Evolutionary conservation across 805 yeast species (phyloP), one percentile per base, ranked within the genome.

Genomic region (Candida pseudofarinosa): DNA sequence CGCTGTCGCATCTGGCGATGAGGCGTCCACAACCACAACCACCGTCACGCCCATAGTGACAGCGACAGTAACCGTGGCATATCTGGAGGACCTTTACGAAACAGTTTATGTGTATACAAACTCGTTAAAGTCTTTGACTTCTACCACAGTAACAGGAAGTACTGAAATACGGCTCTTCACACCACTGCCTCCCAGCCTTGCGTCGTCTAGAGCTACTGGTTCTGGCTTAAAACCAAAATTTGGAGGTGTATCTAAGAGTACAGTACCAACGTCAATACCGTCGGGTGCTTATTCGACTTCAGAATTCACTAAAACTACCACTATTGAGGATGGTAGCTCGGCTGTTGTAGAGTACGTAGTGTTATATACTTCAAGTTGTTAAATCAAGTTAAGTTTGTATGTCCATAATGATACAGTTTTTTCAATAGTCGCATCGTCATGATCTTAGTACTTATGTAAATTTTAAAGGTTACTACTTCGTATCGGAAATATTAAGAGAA

Each of bases 41-140:
- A 62, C 67, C 28, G 42, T 48, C 14, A 62, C 67, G 17, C 59
- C 62, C 17, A 53, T 59, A 8, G 63, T 59, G 7, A 64, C 72
- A 1, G 51, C 49, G 16, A 59, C 70, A 15, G 60, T 60, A 15
- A 60, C 67, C 10, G 52, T 60, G 5, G 59, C 53, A 4, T 51
- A 48, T 19, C 43, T 53, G n/a, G 64, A 54, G 38, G 54, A 53
- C 18, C 45, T 64, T 18, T 58, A 43, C 39, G 63, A 53, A 20
- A 57, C 66, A 4, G 59, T 44, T 5, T 67, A 65, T 46, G 49
- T 64, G 20, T 68, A 50, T 48, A 63, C 70, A 19, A 52, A 51
- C 39, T 40, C 56, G 13, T 51, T 48, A 18, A 71, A 71, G 2
- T 44, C 40, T 4, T 52, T 59, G 39, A 64, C 73, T 28, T 61